Percentiles rank a stretch among this genome's conserved stretches.
phyloP scores from a whole-genome alignment of 495 filamentous ascomycete genomes.

The Chaetomium tenue region DNA sequence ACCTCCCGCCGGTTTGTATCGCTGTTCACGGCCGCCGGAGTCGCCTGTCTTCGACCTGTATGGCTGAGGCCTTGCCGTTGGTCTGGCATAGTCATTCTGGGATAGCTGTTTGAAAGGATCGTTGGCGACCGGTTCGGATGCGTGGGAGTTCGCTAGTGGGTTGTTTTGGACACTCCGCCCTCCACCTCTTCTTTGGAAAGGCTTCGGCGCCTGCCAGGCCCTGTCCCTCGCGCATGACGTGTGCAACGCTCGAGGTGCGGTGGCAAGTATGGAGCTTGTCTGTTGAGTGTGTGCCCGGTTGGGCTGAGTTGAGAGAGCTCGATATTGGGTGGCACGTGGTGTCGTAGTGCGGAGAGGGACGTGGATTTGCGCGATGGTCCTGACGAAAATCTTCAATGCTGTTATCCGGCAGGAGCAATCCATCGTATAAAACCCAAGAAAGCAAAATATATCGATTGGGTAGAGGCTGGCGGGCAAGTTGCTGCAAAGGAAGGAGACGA shows the following conservation, averaged over 20 bases:
- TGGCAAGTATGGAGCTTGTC: not conserved
- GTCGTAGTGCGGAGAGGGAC: slow-evolving; percentile 25
- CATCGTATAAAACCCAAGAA: slow-evolving; percentile 34
- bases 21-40: too few species aligned
- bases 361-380: slow-evolving; percentile 47
- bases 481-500: not conserved
- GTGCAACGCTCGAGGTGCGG: slow-evolving; percentile 20
- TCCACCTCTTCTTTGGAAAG: not conserved
- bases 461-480: not conserved
- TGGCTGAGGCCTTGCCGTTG: not conserved
- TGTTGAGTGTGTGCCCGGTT: not conserved
- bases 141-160: not conserved
- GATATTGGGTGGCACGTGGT: slow-evolving; percentile 15
- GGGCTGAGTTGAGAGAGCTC: not conserved
- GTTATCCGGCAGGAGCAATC: slow-evolving; percentile 48
- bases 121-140: not conserved
- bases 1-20: not conserved
- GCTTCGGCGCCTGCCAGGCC: not conserved
- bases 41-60: not conserved
- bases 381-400: slow-evolving; percentile 49
- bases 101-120: not conserved
- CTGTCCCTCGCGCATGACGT: slow-evolving; percentile 19
- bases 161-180: not conserved
- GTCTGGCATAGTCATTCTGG: not conserved
- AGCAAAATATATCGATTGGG: not conserved